Evolutionary conservation across 2,329 filamentous ascomycete genomes (phyloP), one percentile per base, ranked within the genome.

Genomic region (Juglanconis oblonga): DNA sequence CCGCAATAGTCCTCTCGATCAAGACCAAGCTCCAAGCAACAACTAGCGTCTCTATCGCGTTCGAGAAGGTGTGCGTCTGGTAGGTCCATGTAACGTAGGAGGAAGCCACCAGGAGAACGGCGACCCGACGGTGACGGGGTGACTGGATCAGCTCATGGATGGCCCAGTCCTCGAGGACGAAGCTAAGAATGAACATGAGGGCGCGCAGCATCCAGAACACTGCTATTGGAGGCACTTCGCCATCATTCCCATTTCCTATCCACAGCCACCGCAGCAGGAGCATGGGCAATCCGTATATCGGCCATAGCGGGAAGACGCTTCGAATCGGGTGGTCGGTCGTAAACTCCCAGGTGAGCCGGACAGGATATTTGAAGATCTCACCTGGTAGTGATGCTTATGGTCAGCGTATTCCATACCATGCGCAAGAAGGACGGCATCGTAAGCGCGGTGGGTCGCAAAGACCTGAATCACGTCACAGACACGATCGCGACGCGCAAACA

Each of bases 1-100:
- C 57, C 66, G 89, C 87, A 50, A 89, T 81, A 66, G 98, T 95
- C 71, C 94, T 88, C 74, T 91, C 87, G 63, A 97, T 93, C 73
- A 99, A 77, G 52, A 98, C 93, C 73, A 99, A 77, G 70, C 90
- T 93, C 95, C 95, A 99, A 57, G 91, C 85, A 55, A 99, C 92
- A 54, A 94, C 83, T 67, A 99, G 79, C 3, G 95, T 98, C 78
- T 99, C 95, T 66, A 98, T 84, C 63, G 94, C 96, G 76, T 99
- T 99, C 64, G 94, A 98, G 74, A 99, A 98, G 11, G 95, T 98
- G 76, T 99, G 95, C 17, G 92, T 95, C 76, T 99, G 95, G 77
- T 94, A 97, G 49, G 94, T 97, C 94, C 95, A 99, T 52, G 95
- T 99, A 67, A 97, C 94, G 76, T 98, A 99, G 32, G 92, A 97